Evolutionary conservation across 1,284 basidiomycete species (phyloP), one percentile per base, ranked within the genome.

Genomic region (Naganishia sp.): DNA sequence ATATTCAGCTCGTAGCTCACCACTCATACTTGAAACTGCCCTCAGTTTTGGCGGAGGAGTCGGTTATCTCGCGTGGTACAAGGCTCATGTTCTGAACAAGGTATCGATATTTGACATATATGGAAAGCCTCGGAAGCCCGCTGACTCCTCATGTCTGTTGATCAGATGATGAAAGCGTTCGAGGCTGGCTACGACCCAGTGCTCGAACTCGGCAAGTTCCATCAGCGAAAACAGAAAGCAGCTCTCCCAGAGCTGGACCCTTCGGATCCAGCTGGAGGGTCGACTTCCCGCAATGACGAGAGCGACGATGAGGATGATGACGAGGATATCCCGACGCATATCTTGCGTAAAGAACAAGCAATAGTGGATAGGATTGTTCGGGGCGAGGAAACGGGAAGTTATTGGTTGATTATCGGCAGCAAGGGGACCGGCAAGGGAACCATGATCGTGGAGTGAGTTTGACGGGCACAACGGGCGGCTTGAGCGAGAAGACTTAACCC

Each of bases 351-450:
- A 67, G 90, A 92, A 74, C 89, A 92, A 75, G 83, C 87, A 62
- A 72, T 83, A n/a, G 85, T 94, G 67, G 88, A 94, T 76, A 78
- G 82, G 25, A 91, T 94, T 71, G 84, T 94, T 42, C 81, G 87
- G 60, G 92, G 90, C 43, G 79, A 84, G 42, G 87, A 89, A 71
- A 76, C 82, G 13, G 88, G 88, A 2, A 85, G 88, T 75, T 91
- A 91, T 76, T 90, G 85, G 76, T 82, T 92, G 67, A 77, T 91
- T 28, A 82, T 92, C 51, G 90, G 88, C 1, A 85, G 88, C 6
- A 93, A 92, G 82, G 85, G 86, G 18, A 84, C 84, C 5, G 85
- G 85, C 21, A 90, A 92, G 80, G 87, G 86, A 2, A 90, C 88
- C 0, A 88, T 90, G 89, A 84, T 92, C 64, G 83, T 91, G 62